Percentiles rank a stretch among this genome's conserved stretches.
These are phyloP conservation scores for Chloroidium sp. DNA, from an alignment of 163 green algal genomes.

Conservation along the genomic window DNA sequence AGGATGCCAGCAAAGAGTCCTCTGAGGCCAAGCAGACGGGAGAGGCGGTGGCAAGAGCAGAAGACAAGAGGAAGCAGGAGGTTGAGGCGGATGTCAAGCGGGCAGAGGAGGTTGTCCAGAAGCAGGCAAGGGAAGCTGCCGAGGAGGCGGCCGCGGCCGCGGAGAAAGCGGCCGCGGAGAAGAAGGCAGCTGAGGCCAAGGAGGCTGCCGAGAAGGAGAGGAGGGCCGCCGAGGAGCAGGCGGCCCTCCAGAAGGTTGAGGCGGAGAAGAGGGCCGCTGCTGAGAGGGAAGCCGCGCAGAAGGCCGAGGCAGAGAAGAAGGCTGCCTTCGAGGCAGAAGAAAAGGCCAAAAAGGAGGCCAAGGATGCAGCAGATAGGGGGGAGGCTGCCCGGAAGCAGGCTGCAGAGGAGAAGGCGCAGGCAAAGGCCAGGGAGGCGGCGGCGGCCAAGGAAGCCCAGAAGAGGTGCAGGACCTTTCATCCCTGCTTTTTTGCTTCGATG, in stretches of 20 bases:
- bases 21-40: too few relatives aligned
- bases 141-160: slow-evolving; percentile 4
- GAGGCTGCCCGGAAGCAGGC: slow-evolving; percentile 3
- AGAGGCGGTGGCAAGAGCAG: too few relatives aligned
- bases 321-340: neutral
- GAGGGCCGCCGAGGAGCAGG: slow-evolving; percentile 6
- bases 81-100: neutral
- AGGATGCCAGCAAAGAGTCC: too few relatives aligned
- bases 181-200: slow-evolving; percentile 3
- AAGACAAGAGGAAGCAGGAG: neutral
- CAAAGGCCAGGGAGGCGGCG: neutral
- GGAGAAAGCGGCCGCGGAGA: neutral
- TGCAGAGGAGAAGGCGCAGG: neutral
- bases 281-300: slow-evolving; percentile 1
- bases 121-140: neutral
- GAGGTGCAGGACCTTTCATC: neutral
- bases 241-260: slow-evolving; percentile 3
- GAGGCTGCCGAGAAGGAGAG: slow-evolving; percentile 5
- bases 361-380: neutral
- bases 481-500: neutral
- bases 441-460: neutral
- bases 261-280: slow-evolving; percentile 6
- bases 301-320: neutral
- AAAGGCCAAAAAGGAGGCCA: slow-evolving; percentile 5
- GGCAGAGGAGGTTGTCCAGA: neutral